phyloP scores from a whole-genome alignment of 1,139 yeast species.

The Zygosaccharomyces pseudobailii region DNA sequence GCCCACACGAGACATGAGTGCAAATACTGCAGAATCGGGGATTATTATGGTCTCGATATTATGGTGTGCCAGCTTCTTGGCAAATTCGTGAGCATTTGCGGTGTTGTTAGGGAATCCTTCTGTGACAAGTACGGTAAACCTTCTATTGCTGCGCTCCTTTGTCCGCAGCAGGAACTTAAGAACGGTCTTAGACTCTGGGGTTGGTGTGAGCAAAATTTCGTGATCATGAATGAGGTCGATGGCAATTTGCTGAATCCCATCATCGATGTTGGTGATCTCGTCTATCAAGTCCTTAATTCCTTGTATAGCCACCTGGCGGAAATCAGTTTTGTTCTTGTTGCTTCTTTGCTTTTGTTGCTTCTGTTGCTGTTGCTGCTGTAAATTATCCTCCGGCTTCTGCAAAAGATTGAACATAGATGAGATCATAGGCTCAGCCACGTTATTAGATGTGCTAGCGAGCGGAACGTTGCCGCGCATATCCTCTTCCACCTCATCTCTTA shows the following conservation, averaged over 20 bases:
- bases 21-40: slow-evolving; percentile 90
- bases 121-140: slow-evolving; percentile 86
- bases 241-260: slow-evolving; percentile 84
- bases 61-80: slow-evolving; percentile 71
- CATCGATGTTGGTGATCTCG: slow-evolving; percentile 85
- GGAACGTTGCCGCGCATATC: slow-evolving; percentile 29
- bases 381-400: slow-evolving; percentile 43
- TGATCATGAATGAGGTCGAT: slow-evolving; percentile 92
- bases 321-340: slow-evolving; percentile 44
- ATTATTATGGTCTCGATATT: slow-evolving; percentile 87
- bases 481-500: slow-evolving; percentile 80
- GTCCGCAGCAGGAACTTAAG: slow-evolving; percentile 83
- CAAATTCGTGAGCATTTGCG: slow-evolving; percentile 69
- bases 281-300: slow-evolving; percentile 91
- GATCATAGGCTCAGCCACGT: slow-evolving; percentile 53
- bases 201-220: slow-evolving; percentile 86
- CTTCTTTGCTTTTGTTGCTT: slow-evolving; percentile 21
- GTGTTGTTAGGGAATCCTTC: slow-evolving; percentile 91
- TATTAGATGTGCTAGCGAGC: slow-evolving; percentile 21
- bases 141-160: slow-evolving; percentile 65
- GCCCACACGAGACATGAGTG: slow-evolving; percentile 96
- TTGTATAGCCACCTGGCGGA: slow-evolving; percentile 85
- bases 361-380: slow-evolving; percentile 24
- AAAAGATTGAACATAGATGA: slow-evolving; percentile 86
- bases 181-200: slow-evolving; percentile 89